A percentile compares a stretch with the other conserved stretches of the same genome.
Evolutionary conservation across 257 asterid species (phyloP).

Genomic region (Solanum paucissectum): DNA sequence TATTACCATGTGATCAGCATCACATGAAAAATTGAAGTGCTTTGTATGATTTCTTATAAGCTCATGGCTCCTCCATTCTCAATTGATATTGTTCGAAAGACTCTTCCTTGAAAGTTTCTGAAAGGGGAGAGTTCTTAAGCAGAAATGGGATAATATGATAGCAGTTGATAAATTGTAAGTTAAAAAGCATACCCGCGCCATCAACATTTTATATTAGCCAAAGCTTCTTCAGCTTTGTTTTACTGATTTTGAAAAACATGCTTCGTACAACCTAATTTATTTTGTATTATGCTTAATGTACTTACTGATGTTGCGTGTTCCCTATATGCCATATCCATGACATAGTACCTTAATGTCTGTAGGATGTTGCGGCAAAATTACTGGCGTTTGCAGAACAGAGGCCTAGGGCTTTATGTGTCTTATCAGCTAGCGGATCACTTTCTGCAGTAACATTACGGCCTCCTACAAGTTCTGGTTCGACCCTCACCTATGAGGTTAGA

Average conservation of each 20-base stretch:
- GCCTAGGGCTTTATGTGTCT: conserved; percentile 81
- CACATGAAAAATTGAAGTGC: not conserved
- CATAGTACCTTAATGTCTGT: conserved; percentile 1
- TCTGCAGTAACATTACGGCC: conserved; percentile 71
- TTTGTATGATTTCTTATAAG: not conserved
- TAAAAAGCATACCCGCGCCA: not conserved
- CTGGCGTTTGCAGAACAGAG: conserved; percentile 86
- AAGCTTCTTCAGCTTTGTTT: not conserved
- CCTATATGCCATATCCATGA: not conserved
- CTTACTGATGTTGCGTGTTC: not conserved
- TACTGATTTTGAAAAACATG: not conserved
- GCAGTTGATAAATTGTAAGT: not conserved
- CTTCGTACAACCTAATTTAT: not conserved
- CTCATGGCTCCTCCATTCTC: not conserved
- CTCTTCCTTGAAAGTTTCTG: not conserved
- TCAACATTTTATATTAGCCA: not conserved
- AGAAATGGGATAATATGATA: not conserved
- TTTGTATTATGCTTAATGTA: not conserved
- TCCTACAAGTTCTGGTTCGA: conserved; percentile 49
- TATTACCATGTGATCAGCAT: not conserved
- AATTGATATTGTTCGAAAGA: not conserved
- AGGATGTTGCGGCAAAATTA: conserved; percentile 87
- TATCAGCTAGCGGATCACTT: conserved; percentile 83
- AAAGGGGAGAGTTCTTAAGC: not conserved
- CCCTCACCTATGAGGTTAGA: conserved; percentile 76